Percentiles rank a stretch among this genome's conserved stretches.
phyloP scores from a whole-genome alignment of 495 filamentous ascomycete species.

The Aspergillus haitiensis region DNA sequence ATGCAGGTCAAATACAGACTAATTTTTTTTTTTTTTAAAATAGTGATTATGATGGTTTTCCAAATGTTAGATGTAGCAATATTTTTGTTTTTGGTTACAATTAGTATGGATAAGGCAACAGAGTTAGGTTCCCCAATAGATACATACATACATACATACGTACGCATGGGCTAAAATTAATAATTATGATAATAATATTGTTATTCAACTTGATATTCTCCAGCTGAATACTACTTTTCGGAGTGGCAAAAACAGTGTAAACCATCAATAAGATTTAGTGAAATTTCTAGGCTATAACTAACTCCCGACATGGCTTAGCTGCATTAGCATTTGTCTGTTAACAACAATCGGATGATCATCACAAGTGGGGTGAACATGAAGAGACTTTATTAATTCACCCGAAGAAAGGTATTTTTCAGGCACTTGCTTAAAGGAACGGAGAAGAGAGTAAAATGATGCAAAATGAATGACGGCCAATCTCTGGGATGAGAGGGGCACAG shows the following conservation, averaged over 20 bases:
- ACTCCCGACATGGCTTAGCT: slow-evolving; percentile 8
- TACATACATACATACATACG: neutral
- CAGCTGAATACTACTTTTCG: slow-evolving; percentile 20
- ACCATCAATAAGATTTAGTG: slow-evolving; percentile 12
- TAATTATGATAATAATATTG: neutral
- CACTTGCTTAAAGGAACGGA: too few species aligned
- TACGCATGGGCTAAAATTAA: neutral
- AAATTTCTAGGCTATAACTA: neutral
- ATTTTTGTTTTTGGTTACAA: neutral
- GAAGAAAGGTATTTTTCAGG: neutral
- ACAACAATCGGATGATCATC: slow-evolving; percentile 28
- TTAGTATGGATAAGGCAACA: neutral
- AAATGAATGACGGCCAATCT: too few species aligned
- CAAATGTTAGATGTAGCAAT: slow-evolving; percentile 2
- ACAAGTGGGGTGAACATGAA: slow-evolving; percentile 15
- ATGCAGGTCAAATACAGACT: neutral
- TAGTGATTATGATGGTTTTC: neutral
- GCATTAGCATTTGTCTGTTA: neutral
- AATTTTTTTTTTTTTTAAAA: neutral
- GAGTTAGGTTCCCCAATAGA: neutral
- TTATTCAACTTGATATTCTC: slow-evolving; percentile 5
- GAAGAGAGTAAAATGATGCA: too few species aligned
- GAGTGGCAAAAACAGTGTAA: slow-evolving; percentile 16
- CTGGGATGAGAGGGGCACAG: too few species aligned
- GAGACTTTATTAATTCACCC: neutral